Evolutionary conservation across 768 basidiomycete species (phyloP), one percentile per base, ranked within the genome.

Genomic region (Tephrocybe rancida): DNA sequence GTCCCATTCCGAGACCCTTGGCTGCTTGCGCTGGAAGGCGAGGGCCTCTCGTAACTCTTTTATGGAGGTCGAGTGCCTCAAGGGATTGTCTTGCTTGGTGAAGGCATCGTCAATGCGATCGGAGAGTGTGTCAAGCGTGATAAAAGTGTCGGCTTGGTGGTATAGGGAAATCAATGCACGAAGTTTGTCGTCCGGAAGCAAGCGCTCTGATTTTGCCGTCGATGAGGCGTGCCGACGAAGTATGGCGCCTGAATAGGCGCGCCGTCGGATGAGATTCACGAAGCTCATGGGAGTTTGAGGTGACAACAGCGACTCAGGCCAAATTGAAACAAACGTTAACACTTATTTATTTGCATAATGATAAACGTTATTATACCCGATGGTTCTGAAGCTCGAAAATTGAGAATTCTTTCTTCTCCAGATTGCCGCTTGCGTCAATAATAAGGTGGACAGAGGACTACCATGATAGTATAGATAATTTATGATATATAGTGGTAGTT

Each of bases 131-230:
- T 88, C 86, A 19, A 74, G 73, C 10, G 89, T 89, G 57, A 93
- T 79, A 73, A 88, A 90, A 2, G 74, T 71, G 52, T 82, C 82
- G 44, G 85, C 72, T 71, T 90, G 83, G 73, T 93, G 90, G 73
- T 92, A 92, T 48, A 92, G 80, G 9, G 83, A 78, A 57, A 91
- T 79, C 57, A 92, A 84, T 3, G 88, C 85, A 54, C 87, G 86
- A 74, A 90, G 75, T 71, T 81, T 82, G 19, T 79, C 73, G 2
- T 77, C 75, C 2, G 86, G 75, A 3, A 87, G 77, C n/a, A 70
- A 61, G 46, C 61, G 60, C 44, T 65, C 64, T 24, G 70, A 62
- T 41, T 60, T 48, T 32, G 61, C 53, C 25, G 51, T 56, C 32
- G 65, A 54, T 19, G 67, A 63, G 14, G 52, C 58, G 60, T 64